These are phyloP conservation scores for Podaxis pistillaris DNA, from an alignment of 768 basidiomycete genomes.

Conservation along the genomic window DNA sequence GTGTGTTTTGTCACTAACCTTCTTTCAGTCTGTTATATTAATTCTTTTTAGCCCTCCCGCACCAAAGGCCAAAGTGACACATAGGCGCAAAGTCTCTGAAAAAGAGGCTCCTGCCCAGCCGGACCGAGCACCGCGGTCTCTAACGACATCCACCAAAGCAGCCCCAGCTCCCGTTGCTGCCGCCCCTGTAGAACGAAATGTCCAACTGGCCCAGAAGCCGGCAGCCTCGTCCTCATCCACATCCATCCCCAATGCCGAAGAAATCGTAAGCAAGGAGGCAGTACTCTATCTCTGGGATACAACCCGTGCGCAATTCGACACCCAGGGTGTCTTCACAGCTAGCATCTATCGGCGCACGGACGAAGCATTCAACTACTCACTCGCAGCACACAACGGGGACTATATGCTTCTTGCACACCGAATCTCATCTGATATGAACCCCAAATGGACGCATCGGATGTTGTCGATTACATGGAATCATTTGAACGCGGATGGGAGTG, in stretches of 20 bases:
- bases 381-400: conserved; percentile 51
- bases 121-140: background rate
- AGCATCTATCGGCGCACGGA: conserved; percentile 48
- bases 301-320: conserved; percentile 45
- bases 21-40: background rate
- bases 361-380: conserved; percentile 53
- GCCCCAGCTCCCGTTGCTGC: background rate
- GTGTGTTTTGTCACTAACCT: conserved; percentile 44
- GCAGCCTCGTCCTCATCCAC: background rate
- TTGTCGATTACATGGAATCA: conserved; percentile 90
- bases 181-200: conserved; percentile 12
- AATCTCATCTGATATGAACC: conserved; percentile 69
- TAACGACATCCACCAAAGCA: conserved; percentile 3
- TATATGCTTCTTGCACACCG: conserved; percentile 58
- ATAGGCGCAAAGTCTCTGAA: conserved; percentile 31
- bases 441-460: conserved; percentile 59
- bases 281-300: conserved; percentile 64
- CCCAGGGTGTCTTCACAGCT: conserved; percentile 54
- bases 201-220: conserved; percentile 5
- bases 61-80: conserved; percentile 23
- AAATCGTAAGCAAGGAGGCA: conserved; percentile 42
- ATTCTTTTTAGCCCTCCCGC: conserved; percentile 33
- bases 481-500: conserved; percentile 45
- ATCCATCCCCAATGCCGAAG: conserved; percentile 26
- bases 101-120: conserved; percentile 11